A percentile compares a stretch with the other conserved stretches of the same genome.
These are phyloP conservation scores for Neobulgaria alba DNA, from an alignment of 2,329 filamentous ascomycete species.

Conservation along the genomic window DNA sequence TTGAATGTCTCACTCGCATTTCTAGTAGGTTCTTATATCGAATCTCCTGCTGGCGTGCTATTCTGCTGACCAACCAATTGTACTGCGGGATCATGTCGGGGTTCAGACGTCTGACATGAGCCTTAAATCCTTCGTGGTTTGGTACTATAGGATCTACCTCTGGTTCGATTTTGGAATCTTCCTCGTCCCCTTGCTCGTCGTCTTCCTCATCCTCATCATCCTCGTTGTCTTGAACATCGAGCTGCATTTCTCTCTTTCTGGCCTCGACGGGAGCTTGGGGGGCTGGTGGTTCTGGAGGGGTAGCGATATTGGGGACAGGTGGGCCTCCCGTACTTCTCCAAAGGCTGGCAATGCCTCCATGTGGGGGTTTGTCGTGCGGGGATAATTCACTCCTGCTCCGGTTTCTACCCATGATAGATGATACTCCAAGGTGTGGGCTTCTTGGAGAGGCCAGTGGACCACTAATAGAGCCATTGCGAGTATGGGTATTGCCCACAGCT, in stretches of 20 bases:
- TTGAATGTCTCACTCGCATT: constrained; percentile 60
- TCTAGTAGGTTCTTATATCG: constrained; percentile 73
- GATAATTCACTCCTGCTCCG: constrained; percentile 50
- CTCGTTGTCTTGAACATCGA: constrained; percentile 31
- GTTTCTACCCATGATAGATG: constrained; percentile 38
- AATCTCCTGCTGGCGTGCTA: constrained; percentile 70
- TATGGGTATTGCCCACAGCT: constrained; percentile 45
- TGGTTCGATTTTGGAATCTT: constrained; percentile 53
- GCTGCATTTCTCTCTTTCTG: constrained; percentile 12
- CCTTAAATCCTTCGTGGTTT: constrained; percentile 66
- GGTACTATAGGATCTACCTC: constrained; percentile 60
- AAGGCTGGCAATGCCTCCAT: constrained; percentile 39
- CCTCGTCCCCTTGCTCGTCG: constrained; percentile 50
- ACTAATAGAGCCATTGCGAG: constrained; percentile 52
- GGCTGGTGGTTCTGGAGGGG: too few species aligned
- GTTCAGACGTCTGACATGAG: constrained; percentile 65
- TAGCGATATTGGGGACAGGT: constrained; percentile 45
- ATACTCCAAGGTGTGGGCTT: constrained; percentile 30
- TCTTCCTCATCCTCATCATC: constrained; percentile 55
- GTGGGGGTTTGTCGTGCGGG: constrained; percentile 27
- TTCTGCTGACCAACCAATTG: constrained; percentile 64
- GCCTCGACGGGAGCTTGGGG: constrained; percentile 27
- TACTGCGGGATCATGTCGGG: constrained; percentile 54
- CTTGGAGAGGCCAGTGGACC: constrained; percentile 42
- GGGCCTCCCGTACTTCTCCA: constrained; percentile 50